A percentile compares a stretch with the other conserved stretches of the same genome.
Conservation (phyloP, 148 eudicot genomes). For the Rhododendron simsii region DNA sequence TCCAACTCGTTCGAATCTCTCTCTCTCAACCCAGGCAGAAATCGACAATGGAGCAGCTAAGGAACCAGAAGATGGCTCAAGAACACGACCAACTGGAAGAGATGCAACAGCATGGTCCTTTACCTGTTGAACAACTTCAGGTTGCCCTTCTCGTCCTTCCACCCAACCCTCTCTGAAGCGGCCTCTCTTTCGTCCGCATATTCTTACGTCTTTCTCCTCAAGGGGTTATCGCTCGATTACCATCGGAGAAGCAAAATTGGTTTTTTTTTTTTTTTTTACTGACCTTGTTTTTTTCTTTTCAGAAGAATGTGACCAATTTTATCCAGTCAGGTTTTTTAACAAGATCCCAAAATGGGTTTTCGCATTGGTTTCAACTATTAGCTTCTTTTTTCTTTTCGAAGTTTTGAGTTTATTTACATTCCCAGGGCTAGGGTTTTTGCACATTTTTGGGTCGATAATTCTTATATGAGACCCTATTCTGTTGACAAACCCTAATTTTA, state of each 20-base stretch:
- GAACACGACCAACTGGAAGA: conserved; percentile 54
- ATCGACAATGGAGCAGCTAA: conserved; percentile 46
- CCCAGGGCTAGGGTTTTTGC: background rate
- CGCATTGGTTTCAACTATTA: background rate
- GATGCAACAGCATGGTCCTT: conserved; percentile 76
- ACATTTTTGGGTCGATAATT: background rate
- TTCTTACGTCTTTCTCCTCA: background rate
- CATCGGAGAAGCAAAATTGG: background rate
- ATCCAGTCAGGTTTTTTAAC: background rate
- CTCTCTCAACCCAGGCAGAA: background rate
- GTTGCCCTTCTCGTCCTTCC: conserved; percentile 18
- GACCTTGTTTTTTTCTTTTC: background rate
- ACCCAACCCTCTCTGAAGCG: background rate
- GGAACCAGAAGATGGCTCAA: conserved; percentile 41
- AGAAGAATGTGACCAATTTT: background rate
- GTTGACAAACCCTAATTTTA: background rate
- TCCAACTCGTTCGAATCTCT: background rate
- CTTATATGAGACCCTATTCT: background rate
- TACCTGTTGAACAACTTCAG: conserved; percentile 86
- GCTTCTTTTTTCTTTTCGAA: background rate
- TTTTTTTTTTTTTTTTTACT: background rate
- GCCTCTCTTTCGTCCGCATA: background rate
- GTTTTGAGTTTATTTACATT: background rate
- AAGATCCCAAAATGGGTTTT: conserved; percentile 8
- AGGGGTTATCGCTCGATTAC: background rate